Evolutionary conservation across 78 protist genomes (phyloP), one percentile per base, ranked within the genome.

Genomic region (Planoprotostelium fungivorum): DNA sequence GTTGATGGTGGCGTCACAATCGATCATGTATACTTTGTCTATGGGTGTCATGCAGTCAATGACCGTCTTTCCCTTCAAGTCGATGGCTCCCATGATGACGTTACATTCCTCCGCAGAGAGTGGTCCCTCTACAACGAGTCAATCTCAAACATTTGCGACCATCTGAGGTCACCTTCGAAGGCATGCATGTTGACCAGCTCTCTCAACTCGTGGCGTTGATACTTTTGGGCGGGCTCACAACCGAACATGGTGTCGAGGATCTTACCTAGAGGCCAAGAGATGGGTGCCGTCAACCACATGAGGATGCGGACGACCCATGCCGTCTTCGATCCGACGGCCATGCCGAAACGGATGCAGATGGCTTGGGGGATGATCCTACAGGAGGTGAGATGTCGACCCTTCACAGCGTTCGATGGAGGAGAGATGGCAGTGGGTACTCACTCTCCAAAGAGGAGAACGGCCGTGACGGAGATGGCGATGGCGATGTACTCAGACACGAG

Each of bases 401-500:
- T 35, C 1, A 38, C 34, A 51, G 5, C 73, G 73, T 51, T 51
- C 31, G 16, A 51, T 25, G 5, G 73, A 51, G 16, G 37, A 29
- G 86, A 86, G 10, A 73, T 31, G 31, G 29, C 1, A 1, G 73
- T 5, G 5, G 5, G 73, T 29, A 37, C 87, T 0, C 1, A 63
- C 89, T 96, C 98, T 10, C 98, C 98, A 34, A 96, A 96, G 63
- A 95, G 0, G 36, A 96, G 93, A 10, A 95, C 95, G 34, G 83
- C 36, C 35, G 95, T 90, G 83, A 93, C 96, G 0, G 91, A 85
- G 28, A 96, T 0, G 37, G 87, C 28, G 63, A 96, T 31, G 34
- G 98, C 98, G 35, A 91, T 29, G 35, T 25, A 16, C 35, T 83
- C 84, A 0, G 89, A n/a, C n/a, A 91, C 93, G 36, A 96, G 1